Conservation (phyloP, 2,329 filamentous ascomycete species). For the Colletotrichum tabaci region DNA sequence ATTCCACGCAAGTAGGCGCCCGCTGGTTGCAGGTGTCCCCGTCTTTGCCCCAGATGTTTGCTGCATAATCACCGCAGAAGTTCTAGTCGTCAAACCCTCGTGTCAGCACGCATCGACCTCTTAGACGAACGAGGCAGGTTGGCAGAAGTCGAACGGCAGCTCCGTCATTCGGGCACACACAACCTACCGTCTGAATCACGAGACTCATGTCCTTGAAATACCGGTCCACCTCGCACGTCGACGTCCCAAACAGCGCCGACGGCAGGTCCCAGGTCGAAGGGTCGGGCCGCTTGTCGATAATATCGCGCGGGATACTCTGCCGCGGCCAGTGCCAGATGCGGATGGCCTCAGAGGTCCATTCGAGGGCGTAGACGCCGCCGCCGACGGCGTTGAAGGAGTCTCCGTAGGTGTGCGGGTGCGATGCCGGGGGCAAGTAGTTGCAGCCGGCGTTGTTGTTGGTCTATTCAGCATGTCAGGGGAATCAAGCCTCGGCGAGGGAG, state of each 20-base stretch:
- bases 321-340: constrained; percentile 84
- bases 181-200: constrained; percentile 75
- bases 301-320: constrained; percentile 75
- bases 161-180: background rate
- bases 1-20: constrained; percentile 63
- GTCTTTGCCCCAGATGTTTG: constrained; percentile 57
- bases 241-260: constrained; percentile 76
- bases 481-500: background rate
- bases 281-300: constrained; percentile 70
- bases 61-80: constrained; percentile 85
- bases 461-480: constrained; percentile 12
- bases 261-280: constrained; percentile 79
- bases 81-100: constrained; percentile 55
- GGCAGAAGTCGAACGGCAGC: background rate
- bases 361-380: constrained; percentile 79
- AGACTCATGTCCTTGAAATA: constrained; percentile 80
- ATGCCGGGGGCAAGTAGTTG: constrained; percentile 57
- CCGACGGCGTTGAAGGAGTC: constrained; percentile 75
- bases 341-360: constrained; percentile 79
- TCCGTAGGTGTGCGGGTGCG: constrained; percentile 68
- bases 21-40: constrained; percentile 55
- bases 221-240: constrained; percentile 74
- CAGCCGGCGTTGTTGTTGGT: constrained; percentile 60
- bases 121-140: background rate
- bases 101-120: constrained; percentile 5